These are phyloP conservation scores for Plasmodium cynomolgi DNA, from an alignment of 169 alveolate genomes.

Conservation along the genomic window DNA sequence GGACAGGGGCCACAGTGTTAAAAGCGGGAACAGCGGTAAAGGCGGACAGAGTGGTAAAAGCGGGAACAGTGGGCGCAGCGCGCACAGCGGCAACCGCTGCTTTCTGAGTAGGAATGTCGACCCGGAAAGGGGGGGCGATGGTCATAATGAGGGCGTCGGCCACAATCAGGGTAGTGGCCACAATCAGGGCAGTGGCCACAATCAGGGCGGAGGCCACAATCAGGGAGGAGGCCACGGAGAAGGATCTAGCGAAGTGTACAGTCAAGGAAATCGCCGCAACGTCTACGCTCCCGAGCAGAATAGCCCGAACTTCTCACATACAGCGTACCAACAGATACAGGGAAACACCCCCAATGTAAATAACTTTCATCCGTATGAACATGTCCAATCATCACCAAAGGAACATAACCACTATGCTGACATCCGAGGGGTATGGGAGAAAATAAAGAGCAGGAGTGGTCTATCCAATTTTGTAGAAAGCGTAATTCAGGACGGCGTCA, in stretches of 20 bases:
- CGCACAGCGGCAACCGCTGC: neutral
- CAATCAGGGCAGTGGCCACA: neutral
- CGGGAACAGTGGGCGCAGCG: neutral
- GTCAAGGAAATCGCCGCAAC: neutral
- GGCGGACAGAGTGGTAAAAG: neutral
- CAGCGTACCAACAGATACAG: neutral
- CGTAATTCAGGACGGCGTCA: neutral
- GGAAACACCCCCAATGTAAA: neutral
- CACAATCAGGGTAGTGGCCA: neutral
- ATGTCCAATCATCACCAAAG: neutral
- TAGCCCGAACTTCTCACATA: neutral
- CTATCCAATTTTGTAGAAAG: neutral
- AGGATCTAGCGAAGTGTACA: neutral
- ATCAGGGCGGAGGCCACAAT: neutral
- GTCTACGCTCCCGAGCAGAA: neutral
- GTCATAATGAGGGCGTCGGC: neutral
- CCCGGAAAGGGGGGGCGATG: neutral
- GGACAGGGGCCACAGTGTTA: neutral
- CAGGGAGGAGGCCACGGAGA: neutral
- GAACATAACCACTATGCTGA: neutral
- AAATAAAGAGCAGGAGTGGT: neutral
- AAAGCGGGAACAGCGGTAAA: neutral
- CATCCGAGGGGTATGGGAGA: neutral
- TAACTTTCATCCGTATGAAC: neutral
- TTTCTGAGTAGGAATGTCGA: neutral